phyloP scores from a whole-genome alignment of 768 basidiomycete species.

The Filobasidium floriforme region DNA sequence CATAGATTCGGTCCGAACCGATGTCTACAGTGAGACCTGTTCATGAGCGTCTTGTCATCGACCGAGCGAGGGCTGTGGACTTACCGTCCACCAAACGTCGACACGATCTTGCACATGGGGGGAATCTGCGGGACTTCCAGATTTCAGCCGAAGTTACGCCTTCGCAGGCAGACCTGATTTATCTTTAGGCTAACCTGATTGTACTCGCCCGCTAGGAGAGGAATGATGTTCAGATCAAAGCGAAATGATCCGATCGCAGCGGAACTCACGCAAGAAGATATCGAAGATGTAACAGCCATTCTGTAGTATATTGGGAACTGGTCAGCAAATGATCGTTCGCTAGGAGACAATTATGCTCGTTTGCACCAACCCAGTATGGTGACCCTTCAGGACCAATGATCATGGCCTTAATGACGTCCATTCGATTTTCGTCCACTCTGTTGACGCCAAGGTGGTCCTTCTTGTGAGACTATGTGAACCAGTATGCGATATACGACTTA shows the following conservation, averaged over 20 bases:
- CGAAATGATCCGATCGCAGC: background rate
- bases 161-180: background rate
- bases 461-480: background rate
- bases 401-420: constrained; percentile 71
- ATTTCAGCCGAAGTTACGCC: background rate
- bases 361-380: constrained; percentile 79
- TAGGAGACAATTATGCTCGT: too few species aligned
- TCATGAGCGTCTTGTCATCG: constrained; percentile 52
- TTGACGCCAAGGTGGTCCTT: background rate
- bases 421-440: constrained; percentile 76
- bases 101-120: constrained; percentile 65
- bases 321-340: background rate
- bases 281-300: constrained; percentile 61
- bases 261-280: constrained; percentile 70
- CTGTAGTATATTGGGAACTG: background rate
- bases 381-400: constrained; percentile 84
- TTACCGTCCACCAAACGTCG: constrained; percentile 41
- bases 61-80: constrained; percentile 48
- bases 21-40: constrained; percentile 49
- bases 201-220: background rate
- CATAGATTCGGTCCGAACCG: constrained; percentile 90
- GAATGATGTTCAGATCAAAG: background rate
- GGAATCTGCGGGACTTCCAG: constrained; percentile 43
- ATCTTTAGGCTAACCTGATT: background rate
- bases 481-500: background rate